A percentile compares a stretch with the other conserved stretches of the same genome.
phyloP scores from a whole-genome alignment of 352 stramenopile genomes.

The Phytophthora constricta region DNA sequence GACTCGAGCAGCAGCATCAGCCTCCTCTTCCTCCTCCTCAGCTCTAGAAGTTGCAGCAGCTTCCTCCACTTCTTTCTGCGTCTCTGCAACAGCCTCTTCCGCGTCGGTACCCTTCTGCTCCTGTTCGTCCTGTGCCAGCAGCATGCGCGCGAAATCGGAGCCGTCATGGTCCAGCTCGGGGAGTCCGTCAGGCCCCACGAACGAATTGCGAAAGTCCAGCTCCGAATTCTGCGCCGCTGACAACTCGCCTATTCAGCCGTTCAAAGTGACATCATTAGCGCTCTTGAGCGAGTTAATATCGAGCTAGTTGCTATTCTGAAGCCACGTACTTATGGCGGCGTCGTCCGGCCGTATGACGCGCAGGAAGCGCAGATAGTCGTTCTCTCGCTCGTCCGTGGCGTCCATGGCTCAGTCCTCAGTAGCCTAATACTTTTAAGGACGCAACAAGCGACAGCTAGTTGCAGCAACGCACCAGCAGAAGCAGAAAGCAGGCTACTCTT shows the following conservation, averaged over 20 bases:
- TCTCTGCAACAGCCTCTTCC: conserved; percentile 11
- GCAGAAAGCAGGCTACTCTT: too few relatives aligned
- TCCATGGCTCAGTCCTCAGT: conserved; percentile 29
- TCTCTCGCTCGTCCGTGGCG: conserved; percentile 51
- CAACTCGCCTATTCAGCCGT: conserved; percentile 52
- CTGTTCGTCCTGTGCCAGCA: conserved; percentile 74
- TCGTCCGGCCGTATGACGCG: conserved; percentile 73
- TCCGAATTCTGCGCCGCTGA: conserved; percentile 58
- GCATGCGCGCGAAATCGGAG: conserved; percentile 72
- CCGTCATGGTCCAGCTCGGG: conserved; percentile 75
- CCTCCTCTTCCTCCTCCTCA: too few relatives aligned
- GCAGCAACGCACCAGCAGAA: too few relatives aligned
- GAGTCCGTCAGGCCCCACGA: conserved; percentile 58
- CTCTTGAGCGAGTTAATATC: too few relatives aligned
- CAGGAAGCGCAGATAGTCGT: conserved; percentile 84
- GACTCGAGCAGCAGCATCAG: too few relatives aligned
- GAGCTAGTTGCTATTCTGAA: neutral
- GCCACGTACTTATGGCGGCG: conserved; percentile 45
- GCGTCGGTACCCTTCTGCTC: conserved; percentile 34
- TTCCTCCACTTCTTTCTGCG: conserved; percentile 10
- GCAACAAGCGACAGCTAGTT: neutral
- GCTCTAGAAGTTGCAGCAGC: conserved; percentile 23
- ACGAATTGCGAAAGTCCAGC: conserved; percentile 80
- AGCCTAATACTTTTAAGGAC: neutral
- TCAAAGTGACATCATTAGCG: neutral